Conservation (phyloP, 2,329 filamentous ascomycete genomes). For the Zymoseptoria ardabiliae region DNA sequence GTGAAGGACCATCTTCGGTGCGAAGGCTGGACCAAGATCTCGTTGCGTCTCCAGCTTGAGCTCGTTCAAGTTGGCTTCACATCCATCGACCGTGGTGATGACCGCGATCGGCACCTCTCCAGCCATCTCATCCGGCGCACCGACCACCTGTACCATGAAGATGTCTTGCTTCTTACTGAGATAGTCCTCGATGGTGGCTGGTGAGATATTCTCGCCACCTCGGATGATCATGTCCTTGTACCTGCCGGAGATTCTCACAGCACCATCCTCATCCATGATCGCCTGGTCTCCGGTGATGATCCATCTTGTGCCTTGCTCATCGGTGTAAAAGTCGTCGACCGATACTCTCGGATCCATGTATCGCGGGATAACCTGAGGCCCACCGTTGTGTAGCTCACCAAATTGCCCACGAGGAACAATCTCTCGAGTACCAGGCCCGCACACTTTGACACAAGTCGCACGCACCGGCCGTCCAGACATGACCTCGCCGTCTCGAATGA, state of each 20-base stretch:
- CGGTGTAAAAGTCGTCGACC: constrained; percentile 24
- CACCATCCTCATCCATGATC: constrained; percentile 40
- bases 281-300: constrained; percentile 57
- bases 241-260: constrained; percentile 31
- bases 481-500: constrained; percentile 30
- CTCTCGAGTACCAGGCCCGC: constrained; percentile 22
- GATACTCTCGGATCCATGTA: constrained; percentile 27
- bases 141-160: constrained; percentile 37
- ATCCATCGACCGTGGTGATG: constrained; percentile 31
- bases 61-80: constrained; percentile 24
- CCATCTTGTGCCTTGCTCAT: constrained; percentile 46
- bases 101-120: constrained; percentile 45
- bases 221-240: constrained; percentile 33
- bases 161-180: constrained; percentile 32
- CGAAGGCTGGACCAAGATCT: constrained; percentile 35
- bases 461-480: constrained; percentile 38
- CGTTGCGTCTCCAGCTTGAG: constrained; percentile 33
- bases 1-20: constrained; percentile 36
- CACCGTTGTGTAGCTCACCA: constrained; percentile 28
- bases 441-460: constrained; percentile 33
- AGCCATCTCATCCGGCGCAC: constrained; percentile 38
- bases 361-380: constrained; percentile 23
- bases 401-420: constrained; percentile 23
- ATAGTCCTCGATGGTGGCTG: constrained; percentile 29
- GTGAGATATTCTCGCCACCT: constrained; percentile 62